Evolutionary conservation across 768 basidiomycete species (phyloP).

Genomic region (Boletus rubescentipes): DNA sequence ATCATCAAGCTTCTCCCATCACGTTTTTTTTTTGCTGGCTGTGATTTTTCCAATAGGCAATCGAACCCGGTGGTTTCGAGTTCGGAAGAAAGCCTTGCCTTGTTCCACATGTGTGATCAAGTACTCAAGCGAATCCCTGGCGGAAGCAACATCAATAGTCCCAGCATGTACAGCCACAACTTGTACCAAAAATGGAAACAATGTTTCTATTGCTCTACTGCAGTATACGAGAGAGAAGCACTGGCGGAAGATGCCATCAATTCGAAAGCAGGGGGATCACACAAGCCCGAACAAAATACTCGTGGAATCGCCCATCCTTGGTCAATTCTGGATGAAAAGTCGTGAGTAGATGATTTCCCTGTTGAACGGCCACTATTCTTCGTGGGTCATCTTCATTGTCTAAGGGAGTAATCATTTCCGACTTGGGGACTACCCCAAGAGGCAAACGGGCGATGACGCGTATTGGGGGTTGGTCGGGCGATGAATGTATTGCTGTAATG

Average conservation of each 20-base stretch:
- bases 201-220: not conserved
- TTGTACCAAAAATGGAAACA: no score
- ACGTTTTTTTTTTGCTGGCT: no score
- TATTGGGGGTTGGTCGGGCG: slow-evolving; percentile 54
- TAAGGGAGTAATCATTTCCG: slow-evolving; percentile 35
- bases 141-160: no score
- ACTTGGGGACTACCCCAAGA: slow-evolving; percentile 43
- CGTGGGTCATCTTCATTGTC: slow-evolving; percentile 52
- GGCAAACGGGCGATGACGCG: slow-evolving; percentile 73
- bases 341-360: slow-evolving; percentile 82
- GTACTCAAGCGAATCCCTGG: no score
- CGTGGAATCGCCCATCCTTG: slow-evolving; percentile 83
- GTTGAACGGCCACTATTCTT: slow-evolving; percentile 79
- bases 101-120: no score
- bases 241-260: not conserved
- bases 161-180: no score
- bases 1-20: no score
- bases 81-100: no score
- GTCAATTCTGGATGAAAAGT: slow-evolving; percentile 96
- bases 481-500: slow-evolving; percentile 49
- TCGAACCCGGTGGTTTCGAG: no score
- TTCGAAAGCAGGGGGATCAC: slow-evolving; percentile 41
- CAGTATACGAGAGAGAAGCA: not conserved
- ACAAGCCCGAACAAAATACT: slow-evolving; percentile 82
- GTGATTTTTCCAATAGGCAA: no score